Percentiles rank a stretch among this genome's conserved stretches.
These are phyloP conservation scores for Penicillium sp. DNA, from an alignment of 2,329 filamentous ascomycete species.

Conservation along the genomic window DNA sequence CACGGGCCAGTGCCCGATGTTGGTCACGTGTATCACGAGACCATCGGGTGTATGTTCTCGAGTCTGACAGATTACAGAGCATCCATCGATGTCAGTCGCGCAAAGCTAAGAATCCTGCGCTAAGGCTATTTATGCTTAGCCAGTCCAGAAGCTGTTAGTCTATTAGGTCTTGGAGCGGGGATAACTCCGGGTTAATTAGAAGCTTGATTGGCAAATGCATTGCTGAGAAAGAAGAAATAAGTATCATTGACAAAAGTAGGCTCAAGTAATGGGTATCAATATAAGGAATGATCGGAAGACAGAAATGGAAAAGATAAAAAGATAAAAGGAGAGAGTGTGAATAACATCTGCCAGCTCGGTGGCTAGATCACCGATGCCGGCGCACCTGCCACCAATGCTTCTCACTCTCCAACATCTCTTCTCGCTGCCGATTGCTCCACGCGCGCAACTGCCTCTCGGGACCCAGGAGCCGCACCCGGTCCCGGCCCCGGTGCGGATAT, in stretches of 20 bases:
- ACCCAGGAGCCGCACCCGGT: slow-evolving; percentile 20
- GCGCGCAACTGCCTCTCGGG: slow-evolving; percentile 22
- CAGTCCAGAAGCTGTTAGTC: not conserved
- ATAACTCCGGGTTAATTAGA: not conserved
- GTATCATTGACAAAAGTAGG: not conserved
- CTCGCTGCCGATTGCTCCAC: slow-evolving; percentile 20
- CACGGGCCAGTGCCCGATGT: too few relatives aligned
- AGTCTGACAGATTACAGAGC: not conserved
- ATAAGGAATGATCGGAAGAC: not conserved
- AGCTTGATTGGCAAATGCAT: too few relatives aligned
- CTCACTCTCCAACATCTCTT: slow-evolving; percentile 18
- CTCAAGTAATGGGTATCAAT: not conserved
- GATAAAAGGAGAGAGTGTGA: not conserved
- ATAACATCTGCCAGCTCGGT: not conserved
- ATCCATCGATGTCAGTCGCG: not conserved
- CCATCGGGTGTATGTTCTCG: not conserved
- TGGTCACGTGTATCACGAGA: too few relatives aligned
- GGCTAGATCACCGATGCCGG: not conserved
- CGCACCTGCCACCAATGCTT: slow-evolving; percentile 16
- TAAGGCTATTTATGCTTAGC: not conserved
- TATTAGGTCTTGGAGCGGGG: not conserved
- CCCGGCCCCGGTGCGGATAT: slow-evolving; percentile 23
- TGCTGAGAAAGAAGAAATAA: not conserved
- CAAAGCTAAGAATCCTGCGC: not conserved
- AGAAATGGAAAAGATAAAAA: not conserved